phyloP scores from a whole-genome alignment of 768 basidiomycete species.

The Naganishia friedmannii region DNA sequence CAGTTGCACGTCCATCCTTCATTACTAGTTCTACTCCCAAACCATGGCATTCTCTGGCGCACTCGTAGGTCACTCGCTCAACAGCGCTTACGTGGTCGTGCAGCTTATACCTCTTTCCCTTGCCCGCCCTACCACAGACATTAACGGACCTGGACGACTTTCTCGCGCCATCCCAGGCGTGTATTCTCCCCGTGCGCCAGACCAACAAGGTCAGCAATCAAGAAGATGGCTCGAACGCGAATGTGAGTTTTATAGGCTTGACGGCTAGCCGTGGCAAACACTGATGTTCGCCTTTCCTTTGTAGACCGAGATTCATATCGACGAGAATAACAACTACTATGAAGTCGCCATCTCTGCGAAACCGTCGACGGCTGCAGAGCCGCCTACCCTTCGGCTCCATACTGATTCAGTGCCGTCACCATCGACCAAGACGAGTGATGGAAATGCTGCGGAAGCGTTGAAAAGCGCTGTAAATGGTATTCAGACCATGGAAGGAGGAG shows the following conservation, averaged over 20 bases:
- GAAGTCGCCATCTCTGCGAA: conserved; percentile 59
- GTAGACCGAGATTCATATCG: conserved; percentile 89
- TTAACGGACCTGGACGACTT: conserved; percentile 95
- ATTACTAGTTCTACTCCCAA: too few relatives aligned
- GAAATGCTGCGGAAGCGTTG: neutral
- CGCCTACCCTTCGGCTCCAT: neutral
- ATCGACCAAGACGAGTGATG: neutral
- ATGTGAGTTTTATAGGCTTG: conserved; percentile 29
- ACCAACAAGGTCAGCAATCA: conserved; percentile 49
- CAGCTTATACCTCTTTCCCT: neutral
- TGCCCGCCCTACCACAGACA: conserved; percentile 1
- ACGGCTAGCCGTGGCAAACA: neutral
- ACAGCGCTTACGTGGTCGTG: neutral
- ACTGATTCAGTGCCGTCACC: neutral
- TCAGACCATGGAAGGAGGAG: conserved; percentile 3
- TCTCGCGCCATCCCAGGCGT: conserved; percentile 91
- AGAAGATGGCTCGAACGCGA: conserved; percentile 32
- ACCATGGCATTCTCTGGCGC: conserved; percentile 17
- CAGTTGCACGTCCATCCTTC: neutral
- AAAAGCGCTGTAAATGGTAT: neutral
- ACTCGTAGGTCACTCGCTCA: neutral
- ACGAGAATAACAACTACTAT: conserved; percentile 79
- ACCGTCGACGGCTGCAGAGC: conserved; percentile 12
- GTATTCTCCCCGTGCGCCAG: conserved; percentile 87
- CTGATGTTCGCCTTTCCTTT: conserved; percentile 10